A percentile compares a stretch with the other conserved stretches of the same genome.
Evolutionary conservation across 2,329 filamentous ascomycete species (phyloP).

Genomic region (Alternaria triticina): DNA sequence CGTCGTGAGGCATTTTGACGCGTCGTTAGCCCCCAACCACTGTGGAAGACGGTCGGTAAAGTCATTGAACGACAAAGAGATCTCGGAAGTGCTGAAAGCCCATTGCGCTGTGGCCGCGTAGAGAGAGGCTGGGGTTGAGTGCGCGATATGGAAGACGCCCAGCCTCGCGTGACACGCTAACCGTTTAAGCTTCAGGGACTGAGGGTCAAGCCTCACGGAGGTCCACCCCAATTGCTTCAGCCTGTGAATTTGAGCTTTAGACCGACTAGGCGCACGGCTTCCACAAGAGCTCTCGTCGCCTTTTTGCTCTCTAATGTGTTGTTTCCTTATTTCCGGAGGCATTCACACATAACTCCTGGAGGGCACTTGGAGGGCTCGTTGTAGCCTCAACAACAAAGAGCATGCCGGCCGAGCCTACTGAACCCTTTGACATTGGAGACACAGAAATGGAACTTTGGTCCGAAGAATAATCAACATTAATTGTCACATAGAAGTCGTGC

Average conservation of each 20-base stretch:
- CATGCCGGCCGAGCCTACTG: background rate
- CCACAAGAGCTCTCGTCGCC: background rate
- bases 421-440: background rate
- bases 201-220: background rate
- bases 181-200: background rate
- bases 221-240: background rate
- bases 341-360: background rate
- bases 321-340: background rate
- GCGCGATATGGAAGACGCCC: background rate
- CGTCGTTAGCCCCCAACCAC: background rate
- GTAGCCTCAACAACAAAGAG: background rate
- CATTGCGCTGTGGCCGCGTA: background rate
- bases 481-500: background rate
- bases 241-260: background rate
- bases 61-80: background rate
- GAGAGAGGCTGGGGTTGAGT: background rate
- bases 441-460: background rate
- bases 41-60: too few species aligned
- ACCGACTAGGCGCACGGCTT: background rate
- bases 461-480: accelerated
- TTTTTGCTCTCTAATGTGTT: background rate
- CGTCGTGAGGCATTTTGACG: background rate
- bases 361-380: background rate
- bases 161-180: background rate
- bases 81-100: background rate